A percentile compares a stretch with the other conserved stretches of the same genome.
phyloP scores from a whole-genome alignment of 805 yeast species.

The Lachancea fermentati region DNA sequence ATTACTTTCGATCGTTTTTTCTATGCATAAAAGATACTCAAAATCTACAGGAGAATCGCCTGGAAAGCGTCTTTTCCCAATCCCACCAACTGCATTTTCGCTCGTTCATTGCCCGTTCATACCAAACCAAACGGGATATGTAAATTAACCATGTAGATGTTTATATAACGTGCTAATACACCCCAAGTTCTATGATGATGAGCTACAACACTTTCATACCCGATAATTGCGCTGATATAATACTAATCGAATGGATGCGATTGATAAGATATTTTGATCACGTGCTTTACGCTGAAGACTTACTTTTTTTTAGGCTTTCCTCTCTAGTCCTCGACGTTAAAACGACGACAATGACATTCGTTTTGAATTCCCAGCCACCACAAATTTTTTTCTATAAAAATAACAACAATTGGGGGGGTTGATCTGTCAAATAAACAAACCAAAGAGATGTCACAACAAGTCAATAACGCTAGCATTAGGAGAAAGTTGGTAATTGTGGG shows the following conservation, averaged over 20 bases:
- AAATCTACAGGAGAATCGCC: neutral
- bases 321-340: neutral
- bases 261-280: too few relatives aligned
- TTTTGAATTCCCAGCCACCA: neutral
- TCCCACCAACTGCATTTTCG: neutral
- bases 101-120: neutral
- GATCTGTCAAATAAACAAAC: neutral
- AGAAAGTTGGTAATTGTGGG: conserved; percentile 89
- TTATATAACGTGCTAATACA: neutral
- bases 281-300: neutral
- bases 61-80: neutral
- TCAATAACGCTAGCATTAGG: conserved; percentile 16
- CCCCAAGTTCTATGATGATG: neutral
- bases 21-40: neutral
- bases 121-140: neutral
- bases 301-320: neutral
- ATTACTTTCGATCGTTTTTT: neutral
- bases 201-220: too few relatives aligned
- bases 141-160: neutral
- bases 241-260: too few relatives aligned
- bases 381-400: conserved; percentile 3
- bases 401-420: neutral
- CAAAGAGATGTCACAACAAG: conserved; percentile 9
- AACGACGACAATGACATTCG: neutral
- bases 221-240: too few relatives aligned